A percentile compares a stretch with the other conserved stretches of the same genome.
phyloP scores from a whole-genome alignment of 2,329 filamentous ascomycete species.

The Hypoxylon sp. region DNA sequence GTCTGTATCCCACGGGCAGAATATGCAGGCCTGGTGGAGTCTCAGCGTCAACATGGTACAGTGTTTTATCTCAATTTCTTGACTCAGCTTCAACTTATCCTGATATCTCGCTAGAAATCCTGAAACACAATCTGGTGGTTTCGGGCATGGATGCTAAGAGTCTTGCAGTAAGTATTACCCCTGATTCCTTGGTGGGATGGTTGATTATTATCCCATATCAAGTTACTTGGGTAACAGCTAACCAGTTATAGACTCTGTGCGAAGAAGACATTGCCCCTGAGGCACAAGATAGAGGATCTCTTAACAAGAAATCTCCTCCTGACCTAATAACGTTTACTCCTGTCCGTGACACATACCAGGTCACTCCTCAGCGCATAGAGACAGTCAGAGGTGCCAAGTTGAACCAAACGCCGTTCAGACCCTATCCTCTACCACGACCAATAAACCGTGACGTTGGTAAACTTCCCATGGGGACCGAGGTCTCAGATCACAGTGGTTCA shows the following conservation, averaged over 20 bases:
- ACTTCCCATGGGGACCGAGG: not conserved
- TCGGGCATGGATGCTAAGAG: conserved; percentile 65
- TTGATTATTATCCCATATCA: not conserved
- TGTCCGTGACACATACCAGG: not conserved
- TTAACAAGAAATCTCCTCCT: not conserved
- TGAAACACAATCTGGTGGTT: conserved; percentile 64
- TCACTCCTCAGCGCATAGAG: not conserved
- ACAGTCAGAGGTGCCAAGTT: not conserved
- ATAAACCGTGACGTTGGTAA: not conserved
- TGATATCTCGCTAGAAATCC: conserved; percentile 56
- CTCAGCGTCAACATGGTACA: conserved; percentile 70
- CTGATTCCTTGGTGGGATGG: not conserved
- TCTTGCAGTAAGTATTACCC: conserved; percentile 59
- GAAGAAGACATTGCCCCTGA: not conserved
- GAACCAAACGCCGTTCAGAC: not conserved
- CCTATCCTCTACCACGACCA: not conserved
- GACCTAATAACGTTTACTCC: not conserved
- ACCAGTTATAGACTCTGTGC: not conserved
- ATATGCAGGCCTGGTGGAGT: conserved; percentile 71
- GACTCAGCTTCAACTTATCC: conserved; percentile 10
- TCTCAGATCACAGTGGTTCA: not conserved
- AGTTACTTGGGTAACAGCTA: not conserved
- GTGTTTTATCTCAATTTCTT: conserved; percentile 5
- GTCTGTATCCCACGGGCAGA: conserved; percentile 71
- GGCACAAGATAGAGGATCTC: not conserved